These are phyloP conservation scores for Phyllosticta citribraziliensis DNA, from an alignment of 2,329 filamentous ascomycete species.

Conservation along the genomic window DNA sequence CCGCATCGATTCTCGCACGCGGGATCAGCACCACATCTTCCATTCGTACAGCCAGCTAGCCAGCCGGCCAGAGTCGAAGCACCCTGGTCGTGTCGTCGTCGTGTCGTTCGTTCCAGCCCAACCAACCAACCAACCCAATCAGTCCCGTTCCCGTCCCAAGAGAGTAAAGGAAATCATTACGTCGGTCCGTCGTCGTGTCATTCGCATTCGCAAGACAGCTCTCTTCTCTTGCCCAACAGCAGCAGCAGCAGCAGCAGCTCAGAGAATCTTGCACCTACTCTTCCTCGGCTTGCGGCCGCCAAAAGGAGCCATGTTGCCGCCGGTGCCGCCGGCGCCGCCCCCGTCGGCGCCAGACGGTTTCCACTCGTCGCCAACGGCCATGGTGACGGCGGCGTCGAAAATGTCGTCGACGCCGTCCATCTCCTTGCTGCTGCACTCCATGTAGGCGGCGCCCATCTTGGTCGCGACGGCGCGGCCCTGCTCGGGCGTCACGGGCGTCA, in stretches of 20 bases:
- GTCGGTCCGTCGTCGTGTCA: neutral
- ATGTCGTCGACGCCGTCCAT: conserved; percentile 94
- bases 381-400: conserved; percentile 84
- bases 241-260: conserved; percentile 8
- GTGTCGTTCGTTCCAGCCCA: neutral
- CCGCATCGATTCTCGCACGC: too few species aligned
- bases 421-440: conserved; percentile 98
- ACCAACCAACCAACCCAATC: neutral
- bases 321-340: conserved; percentile 7
- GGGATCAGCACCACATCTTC: too few species aligned
- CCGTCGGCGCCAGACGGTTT: conserved; percentile 10
- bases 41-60: too few species aligned
- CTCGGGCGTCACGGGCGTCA: conserved; percentile 86
- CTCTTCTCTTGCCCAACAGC: neutral
- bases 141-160: neutral
- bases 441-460: conserved; percentile 91
- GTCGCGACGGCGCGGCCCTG: conserved; percentile 80
- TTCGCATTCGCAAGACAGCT: neutral
- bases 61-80: neutral
- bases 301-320: conserved; percentile 13
- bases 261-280: conserved; percentile 31
- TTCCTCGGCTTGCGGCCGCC: conserved; percentile 28
- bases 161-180: neutral
- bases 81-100: neutral
- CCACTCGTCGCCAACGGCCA: conserved; percentile 66